phyloP scores from a whole-genome alignment of 2,329 filamentous ascomycete species.

The Penicillium vulpinum region DNA sequence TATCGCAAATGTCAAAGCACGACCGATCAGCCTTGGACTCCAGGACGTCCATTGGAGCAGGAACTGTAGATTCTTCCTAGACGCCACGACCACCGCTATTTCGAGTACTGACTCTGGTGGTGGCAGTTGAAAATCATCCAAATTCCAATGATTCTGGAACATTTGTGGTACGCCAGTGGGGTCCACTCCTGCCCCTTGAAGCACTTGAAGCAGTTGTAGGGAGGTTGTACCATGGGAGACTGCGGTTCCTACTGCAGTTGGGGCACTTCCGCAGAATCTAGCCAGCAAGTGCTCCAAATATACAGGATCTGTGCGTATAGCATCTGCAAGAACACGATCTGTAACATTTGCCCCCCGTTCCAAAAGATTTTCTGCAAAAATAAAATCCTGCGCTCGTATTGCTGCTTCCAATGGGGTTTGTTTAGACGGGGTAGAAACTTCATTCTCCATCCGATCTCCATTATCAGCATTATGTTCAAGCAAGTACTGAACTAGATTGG shows the following conservation, averaged over 20 bases:
- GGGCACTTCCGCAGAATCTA: slow-evolving; percentile 8
- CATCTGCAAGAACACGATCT: slow-evolving; percentile 6
- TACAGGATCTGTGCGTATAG: neutral
- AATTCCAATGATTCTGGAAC: no score
- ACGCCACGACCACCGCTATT: neutral
- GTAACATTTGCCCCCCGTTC: slow-evolving; percentile 9
- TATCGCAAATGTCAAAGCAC: neutral
- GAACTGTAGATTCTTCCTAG: neutral
- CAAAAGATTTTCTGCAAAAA: neutral
- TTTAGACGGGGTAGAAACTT: neutral
- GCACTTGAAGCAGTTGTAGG: neutral
- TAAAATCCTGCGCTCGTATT: neutral
- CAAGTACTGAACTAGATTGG: neutral
- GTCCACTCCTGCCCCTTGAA: slow-evolving; percentile 10
- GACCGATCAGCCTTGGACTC: neutral
- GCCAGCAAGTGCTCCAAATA: neutral
- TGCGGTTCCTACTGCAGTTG: slow-evolving; percentile 4
- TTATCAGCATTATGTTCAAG: neutral
- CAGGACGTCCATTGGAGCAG: neutral
- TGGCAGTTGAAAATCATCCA: neutral
- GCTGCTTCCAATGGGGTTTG: neutral
- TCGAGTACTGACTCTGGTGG: slow-evolving; percentile 4
- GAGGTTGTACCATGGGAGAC: neutral
- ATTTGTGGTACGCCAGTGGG: slow-evolving; percentile 5
- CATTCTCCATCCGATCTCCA: neutral